Evolutionary conservation across 2,329 filamentous ascomycete species (phyloP).

Genomic region (Trichoderma aggressivum): DNA sequence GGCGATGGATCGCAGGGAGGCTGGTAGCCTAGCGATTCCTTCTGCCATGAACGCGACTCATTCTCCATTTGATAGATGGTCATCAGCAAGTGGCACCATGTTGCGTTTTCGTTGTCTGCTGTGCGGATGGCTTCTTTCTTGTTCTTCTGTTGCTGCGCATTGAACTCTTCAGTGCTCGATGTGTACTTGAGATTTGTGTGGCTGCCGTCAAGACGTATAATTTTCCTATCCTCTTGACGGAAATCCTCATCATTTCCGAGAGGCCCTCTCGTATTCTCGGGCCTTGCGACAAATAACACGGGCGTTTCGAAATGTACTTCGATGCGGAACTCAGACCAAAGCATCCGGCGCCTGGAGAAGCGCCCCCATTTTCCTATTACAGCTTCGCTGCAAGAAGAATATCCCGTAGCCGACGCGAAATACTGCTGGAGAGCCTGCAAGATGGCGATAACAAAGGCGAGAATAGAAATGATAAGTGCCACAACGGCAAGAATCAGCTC

Average conservation of each 20-base stretch:
- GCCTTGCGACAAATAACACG: neutral
- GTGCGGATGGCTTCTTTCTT: neutral
- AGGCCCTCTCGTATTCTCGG: neutral
- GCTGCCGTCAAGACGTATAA: neutral
- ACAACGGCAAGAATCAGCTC: slow-evolving; percentile 1
- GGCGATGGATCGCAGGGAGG: neutral
- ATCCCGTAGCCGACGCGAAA: neutral
- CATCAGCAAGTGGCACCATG: neutral
- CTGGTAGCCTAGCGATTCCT: neutral
- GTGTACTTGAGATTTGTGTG: neutral
- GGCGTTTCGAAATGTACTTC: neutral
- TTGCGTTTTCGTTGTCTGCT: neutral
- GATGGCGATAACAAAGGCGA: neutral
- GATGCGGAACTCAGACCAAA: neutral
- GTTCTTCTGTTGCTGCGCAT: neutral
- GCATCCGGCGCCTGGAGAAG: neutral
- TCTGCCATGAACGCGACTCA: neutral
- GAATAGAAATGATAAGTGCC: neutral
- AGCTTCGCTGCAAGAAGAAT: neutral
- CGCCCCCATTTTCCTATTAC: neutral
- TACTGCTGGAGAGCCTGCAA: neutral
- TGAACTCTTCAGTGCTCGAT: neutral
- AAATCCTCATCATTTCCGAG: neutral
- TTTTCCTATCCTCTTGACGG: neutral
- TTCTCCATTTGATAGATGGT: neutral